A percentile compares a stretch with the other conserved stretches of the same genome.
Evolutionary conservation across 352 stramenopile genomes (phyloP).

Genomic region (Elongisporangium undulatum): DNA sequence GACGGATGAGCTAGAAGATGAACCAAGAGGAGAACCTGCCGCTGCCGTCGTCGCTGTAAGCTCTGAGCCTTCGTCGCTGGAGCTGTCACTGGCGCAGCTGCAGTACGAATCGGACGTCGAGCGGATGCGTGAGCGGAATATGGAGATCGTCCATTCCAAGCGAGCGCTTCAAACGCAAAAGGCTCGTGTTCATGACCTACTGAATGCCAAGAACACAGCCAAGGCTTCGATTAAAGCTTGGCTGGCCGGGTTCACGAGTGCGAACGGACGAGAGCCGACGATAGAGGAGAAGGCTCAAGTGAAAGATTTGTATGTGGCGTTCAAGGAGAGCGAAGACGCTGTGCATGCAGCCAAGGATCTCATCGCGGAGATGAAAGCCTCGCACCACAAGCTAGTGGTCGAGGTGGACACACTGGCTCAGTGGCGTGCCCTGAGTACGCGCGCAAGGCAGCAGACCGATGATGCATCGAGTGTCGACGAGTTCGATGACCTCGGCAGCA

Average conservation of each 20-base stretch:
- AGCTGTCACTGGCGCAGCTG: slow-evolving; percentile 17
- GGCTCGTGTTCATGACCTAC: slow-evolving; percentile 19
- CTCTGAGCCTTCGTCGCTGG: neutral
- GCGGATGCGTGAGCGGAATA: slow-evolving; percentile 30
- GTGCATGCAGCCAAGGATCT: slow-evolving; percentile 38
- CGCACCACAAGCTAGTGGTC: slow-evolving; percentile 36
- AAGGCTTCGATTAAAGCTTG: slow-evolving; percentile 66
- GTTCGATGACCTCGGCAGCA: neutral
- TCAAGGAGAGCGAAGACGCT: slow-evolving; percentile 64
- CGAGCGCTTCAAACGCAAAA: slow-evolving; percentile 26
- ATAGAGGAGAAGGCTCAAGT: slow-evolving; percentile 80
- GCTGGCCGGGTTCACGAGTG: slow-evolving; percentile 48
- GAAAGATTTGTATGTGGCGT: slow-evolving; percentile 69
- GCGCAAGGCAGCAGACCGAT: neutral
- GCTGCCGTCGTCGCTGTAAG: neutral
- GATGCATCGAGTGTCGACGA: neutral
- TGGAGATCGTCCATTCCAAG: slow-evolving; percentile 43
- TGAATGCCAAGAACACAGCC: slow-evolving; percentile 38
- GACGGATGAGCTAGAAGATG: slow-evolving; percentile 3
- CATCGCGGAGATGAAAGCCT: slow-evolving; percentile 31
- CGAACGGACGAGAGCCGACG: slow-evolving; percentile 42
- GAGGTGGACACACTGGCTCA: slow-evolving; percentile 46
- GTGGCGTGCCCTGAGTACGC: slow-evolving; percentile 33
- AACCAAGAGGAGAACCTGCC: neutral
- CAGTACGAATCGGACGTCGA: slow-evolving; percentile 48